Evolutionary conservation across 2,329 filamentous ascomycete genomes (phyloP), one percentile per base, ranked within the genome.

Genomic region (Biscogniauxia sp.): DNA sequence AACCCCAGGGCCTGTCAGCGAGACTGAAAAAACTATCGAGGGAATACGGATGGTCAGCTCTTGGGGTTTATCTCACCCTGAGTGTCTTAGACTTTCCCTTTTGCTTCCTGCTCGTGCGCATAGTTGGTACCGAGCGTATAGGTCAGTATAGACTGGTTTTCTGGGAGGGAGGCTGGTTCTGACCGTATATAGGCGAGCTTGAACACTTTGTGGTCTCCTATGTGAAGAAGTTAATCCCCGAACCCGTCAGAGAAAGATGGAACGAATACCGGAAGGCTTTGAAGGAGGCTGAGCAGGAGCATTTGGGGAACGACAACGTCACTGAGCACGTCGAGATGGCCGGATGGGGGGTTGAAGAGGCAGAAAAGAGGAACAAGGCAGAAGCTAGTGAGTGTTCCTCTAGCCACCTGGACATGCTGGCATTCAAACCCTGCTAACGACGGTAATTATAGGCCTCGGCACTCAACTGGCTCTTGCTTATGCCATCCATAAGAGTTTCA

Each of bases 401-500:
- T 32, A 9, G 37, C 23, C 28, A 9, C 51, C 41, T 20, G n/a
- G 51, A 15, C 49, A n/a, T 61, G 9, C 28, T 32, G 28, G 11
- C 11, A 32, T 32, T 3, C 9, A 57, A 32, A 15, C 49, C 15
- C 37, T 61, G 56, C 63, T 69, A 50, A 69, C 54, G 45, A 59
- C 28, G 57, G 19, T 20, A 45, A 32, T 13, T 45, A 49, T 64
- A 88, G 86, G 86, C 68, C 75, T 89, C 37, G 85, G 82, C 56
- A 98, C 95, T 8, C 93, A 97, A 73, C 80, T 99, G 28, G 93
- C 92, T 17, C 84, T 99, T 54, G 95, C 95, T 13, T 99, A 99
- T 73, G 94, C 94, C 26, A 92, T 99, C 61, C 95, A 99, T 82
- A 99, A 99, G 79, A 96, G 91, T 69, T 92, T 98, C 76, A 97